Evolutionary conservation across 1,139 yeast species (phyloP).

Genomic region (Yamadazyma triangularis): DNA sequence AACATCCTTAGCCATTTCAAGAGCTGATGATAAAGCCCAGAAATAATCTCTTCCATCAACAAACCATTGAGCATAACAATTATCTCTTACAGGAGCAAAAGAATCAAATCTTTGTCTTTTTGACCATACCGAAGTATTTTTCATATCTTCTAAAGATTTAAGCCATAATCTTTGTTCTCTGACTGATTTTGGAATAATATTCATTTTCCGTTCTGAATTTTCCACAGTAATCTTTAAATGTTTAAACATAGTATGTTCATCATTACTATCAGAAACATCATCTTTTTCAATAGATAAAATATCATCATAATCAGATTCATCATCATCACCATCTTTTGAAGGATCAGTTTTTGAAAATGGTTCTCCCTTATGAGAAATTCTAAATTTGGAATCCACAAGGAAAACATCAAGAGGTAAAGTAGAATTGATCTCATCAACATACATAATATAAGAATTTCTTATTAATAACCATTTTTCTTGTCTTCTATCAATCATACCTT

Average conservation of each 20-base stretch:
- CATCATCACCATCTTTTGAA: conserved; percentile 18
- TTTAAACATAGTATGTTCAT: conserved; percentile 28
- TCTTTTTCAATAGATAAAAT: conserved; percentile 25
- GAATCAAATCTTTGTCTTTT: conserved; percentile 73
- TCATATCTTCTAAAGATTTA: conserved; percentile 67
- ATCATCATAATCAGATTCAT: conserved; percentile 46
- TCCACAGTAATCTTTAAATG: conserved; percentile 62
- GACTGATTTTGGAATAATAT: conserved; percentile 68
- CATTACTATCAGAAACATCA: conserved; percentile 15
- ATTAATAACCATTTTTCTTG: conserved; percentile 89
- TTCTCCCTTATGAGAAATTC: conserved; percentile 47
- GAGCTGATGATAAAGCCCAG: conserved; percentile 93
- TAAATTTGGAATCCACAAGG: conserved; percentile 69
- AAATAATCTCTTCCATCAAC: conserved; percentile 96
- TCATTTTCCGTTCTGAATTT: conserved; percentile 75
- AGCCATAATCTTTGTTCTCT: conserved; percentile 75
- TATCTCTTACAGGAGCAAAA: conserved; percentile 85
- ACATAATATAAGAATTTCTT: conserved; percentile 78
- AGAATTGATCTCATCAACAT: conserved; percentile 80
- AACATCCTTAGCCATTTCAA: conserved; percentile 91
- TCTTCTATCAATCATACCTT: conserved; percentile 84
- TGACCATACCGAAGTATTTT: conserved; percentile 66
- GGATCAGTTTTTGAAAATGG: conserved; percentile 19
- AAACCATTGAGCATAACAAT: conserved; percentile 92
- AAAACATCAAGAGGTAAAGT: conserved; percentile 91